Evolutionary conservation across 768 basidiomycete genomes (phyloP), one percentile per base, ranked within the genome.

Genomic region (Krasilnikovozyma curviuscula): DNA sequence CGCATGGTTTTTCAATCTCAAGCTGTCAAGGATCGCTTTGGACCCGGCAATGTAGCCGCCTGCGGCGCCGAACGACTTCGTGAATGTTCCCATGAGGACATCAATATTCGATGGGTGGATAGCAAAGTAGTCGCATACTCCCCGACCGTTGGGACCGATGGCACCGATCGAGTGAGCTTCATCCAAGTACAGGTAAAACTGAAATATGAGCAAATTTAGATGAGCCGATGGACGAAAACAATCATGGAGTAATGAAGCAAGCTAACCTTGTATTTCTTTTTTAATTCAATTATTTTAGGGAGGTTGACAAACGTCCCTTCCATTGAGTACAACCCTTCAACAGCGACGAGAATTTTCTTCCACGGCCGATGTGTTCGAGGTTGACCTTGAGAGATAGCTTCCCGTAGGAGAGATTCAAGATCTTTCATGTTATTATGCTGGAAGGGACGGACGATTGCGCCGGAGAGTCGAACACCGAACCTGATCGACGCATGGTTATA

Each of bases 91-190:
- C 93, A 98, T 98, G 54, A 93, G 75, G 54, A 98, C 72, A 60
- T 98, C 93, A 54, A 97, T 73, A 7, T 71, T 70, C 3, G 72
- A 70, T 10, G 93, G 86, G 55, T 81, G 67, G 49, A 97, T 68
- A 40, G 74, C 75, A 63, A 91, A 98, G 68, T 91, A 98, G 62
- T 98, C 89, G 44, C 79, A 76, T 8, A 98, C 81, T 49, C 93
- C 93, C 31, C 93, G 84, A 6, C 93, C 93, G 56, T 81, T 74
- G 5, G 88, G 85, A 28, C 93, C 93, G 25, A 97, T 70, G 2
- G 88, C 93, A 50, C 93, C 93, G 53, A 98, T 78, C 0, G 91
- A 95, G 63, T 98, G 93, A 0, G 93, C 93, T 65, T 98, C 93
- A 57, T 98, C 93, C 39, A 97, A 70, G 62, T 81, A 97, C 40